These are phyloP conservation scores for Rhizophora apiculata DNA, from an alignment of 345 rosid species.

Conservation along the genomic window DNA sequence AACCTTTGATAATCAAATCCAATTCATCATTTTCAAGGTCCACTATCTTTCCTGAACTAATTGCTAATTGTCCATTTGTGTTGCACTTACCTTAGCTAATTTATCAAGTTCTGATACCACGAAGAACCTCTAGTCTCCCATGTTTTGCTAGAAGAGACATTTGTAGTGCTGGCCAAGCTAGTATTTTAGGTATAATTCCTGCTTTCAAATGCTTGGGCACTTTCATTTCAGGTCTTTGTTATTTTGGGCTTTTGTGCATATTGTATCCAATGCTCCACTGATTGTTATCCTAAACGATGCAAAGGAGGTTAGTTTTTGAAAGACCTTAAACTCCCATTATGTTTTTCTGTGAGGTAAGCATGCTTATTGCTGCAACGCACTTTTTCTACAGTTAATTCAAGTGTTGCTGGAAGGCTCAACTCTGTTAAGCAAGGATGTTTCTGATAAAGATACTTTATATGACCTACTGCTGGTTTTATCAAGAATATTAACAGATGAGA, in stretches of 20 bases:
- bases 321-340: neutral
- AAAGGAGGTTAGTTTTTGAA: constrained; percentile 51
- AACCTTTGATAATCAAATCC: constrained; percentile 49
- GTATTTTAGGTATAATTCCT: neutral
- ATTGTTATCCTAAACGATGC: constrained; percentile 60
- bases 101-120: neutral
- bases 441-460: constrained; percentile 53
- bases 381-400: constrained; percentile 53
- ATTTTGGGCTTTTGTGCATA: constrained; percentile 59
- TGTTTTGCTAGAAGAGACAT: neutral
- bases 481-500: constrained; percentile 65
- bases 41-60: constrained; percentile 4
- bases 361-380: constrained; percentile 10
- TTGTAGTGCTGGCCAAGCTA: neutral
- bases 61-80: neutral
- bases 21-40: constrained; percentile 59
- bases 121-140: too few species aligned
- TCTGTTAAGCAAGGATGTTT: constrained; percentile 44
- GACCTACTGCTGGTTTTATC: constrained; percentile 73
- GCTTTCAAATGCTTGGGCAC: constrained; percentile 11
- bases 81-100: neutral
- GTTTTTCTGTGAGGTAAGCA: constrained; percentile 10
- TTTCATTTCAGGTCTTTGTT: constrained; percentile 56
- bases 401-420: constrained; percentile 60
- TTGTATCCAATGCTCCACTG: constrained; percentile 63